Evolutionary conservation across 2,329 filamentous ascomycete species (phyloP).

Genomic region (Metarhizium album): DNA sequence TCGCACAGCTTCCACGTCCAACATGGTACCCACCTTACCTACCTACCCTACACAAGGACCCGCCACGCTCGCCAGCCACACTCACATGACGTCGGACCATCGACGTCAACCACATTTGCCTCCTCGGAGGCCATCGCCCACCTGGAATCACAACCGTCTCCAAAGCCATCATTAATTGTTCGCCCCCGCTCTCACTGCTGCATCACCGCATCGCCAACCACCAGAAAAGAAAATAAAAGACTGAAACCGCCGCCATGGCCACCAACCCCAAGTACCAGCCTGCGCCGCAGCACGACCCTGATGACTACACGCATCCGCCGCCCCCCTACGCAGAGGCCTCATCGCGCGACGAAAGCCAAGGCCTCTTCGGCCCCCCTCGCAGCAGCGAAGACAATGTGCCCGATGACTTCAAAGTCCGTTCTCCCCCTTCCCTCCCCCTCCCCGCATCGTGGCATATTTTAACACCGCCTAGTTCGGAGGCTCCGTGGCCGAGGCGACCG

Average conservation of each 20-base stretch:
- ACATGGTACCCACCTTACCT: no score
- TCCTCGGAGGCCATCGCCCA: no score
- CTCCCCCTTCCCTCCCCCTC: not conserved
- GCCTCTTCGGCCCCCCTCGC: constrained; percentile 59
- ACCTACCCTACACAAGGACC: no score
- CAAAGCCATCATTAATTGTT: no score
- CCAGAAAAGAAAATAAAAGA: not conserved
- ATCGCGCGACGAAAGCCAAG: constrained; percentile 40
- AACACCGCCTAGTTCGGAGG: constrained; percentile 61
- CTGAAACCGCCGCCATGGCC: constrained; percentile 41
- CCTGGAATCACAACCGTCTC: no score
- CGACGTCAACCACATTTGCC: no score
- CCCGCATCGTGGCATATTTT: not conserved
- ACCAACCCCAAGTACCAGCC: constrained; percentile 71
- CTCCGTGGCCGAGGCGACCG: constrained; percentile 81
- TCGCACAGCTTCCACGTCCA: no score
- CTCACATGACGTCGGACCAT: no score
- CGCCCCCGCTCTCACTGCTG: no score
- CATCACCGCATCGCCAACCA: no score
- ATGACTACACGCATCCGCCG: constrained; percentile 69
- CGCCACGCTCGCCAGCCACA: no score
- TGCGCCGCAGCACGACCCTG: constrained; percentile 78
- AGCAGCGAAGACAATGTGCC: constrained; percentile 83
- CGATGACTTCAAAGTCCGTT: constrained; percentile 82
- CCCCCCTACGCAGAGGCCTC: constrained; percentile 61